Evolutionary conservation across 2,329 filamentous ascomycete genomes (phyloP), one percentile per base, ranked within the genome.

Genomic region (Nothophaeocryptopus gaeumannii): DNA sequence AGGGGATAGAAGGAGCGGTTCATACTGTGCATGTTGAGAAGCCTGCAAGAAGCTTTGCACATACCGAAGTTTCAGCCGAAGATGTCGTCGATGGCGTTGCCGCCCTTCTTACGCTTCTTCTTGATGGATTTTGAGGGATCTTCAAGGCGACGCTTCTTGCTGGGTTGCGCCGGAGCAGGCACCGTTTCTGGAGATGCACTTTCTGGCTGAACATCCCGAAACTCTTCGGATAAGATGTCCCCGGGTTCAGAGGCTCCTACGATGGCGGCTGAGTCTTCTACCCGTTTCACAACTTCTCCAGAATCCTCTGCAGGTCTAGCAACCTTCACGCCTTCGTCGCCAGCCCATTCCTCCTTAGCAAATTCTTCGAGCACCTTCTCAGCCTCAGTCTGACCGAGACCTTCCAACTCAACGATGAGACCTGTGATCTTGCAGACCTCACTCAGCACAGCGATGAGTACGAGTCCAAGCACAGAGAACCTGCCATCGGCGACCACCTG

Each of bases 31-130:
- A n/a, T n/a, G n/a, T n/a, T n/a, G n/a, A n/a, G n/a, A n/a, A n/a
- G n/a, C n/a, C n/a, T n/a, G n/a, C n/a, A n/a, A n/a, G 20, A 26
- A 26, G 20, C 3, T 26, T 3, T 26, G 20, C 20, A 7, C 4
- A 26, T 26, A 3, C 7, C 4, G 20, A 26, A 3, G 20, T 7
- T 4, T 58, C 49, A 59, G 30, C 55, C 54, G 63, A 93, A 93
- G 16, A 92, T 69, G 63, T 84, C 83, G 54, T 90, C 87, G 47
- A 92, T 86, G 36, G 81, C 85, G 64, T 90, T 82, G 5, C 74
- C 73, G 5, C 74, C 78, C 56, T 74, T 79, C 48, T 76, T 78
- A 61, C 76, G 78, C 60, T 79, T 82, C 67, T 79, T 83, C 63
- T 76, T 80, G 53, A 70, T 74, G 49, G 53, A 43, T 56, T 74